Conservation (phyloP, 306 rosid genomes). For the Vigna hirtella region DNA sequence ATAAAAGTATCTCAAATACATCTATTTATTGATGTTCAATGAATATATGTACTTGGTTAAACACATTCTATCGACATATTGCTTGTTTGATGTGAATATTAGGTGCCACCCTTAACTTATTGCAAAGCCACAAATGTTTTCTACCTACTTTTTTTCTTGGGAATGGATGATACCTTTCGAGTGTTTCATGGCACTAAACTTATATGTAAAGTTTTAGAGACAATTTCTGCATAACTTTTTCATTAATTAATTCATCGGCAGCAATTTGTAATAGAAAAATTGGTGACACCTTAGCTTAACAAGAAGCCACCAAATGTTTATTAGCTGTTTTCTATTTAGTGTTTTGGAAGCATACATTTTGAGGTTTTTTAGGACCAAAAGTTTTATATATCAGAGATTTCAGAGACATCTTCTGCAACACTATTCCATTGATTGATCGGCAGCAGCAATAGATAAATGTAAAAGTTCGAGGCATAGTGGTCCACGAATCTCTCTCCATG, state of each 20-base stretch:
- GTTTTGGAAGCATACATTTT: not conserved
- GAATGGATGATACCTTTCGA: not conserved
- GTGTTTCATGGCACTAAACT: slow-evolving; percentile 7
- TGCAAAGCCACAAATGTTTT: not conserved
- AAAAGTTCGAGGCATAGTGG: not conserved
- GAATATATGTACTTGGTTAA: not conserved
- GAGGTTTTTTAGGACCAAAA: slow-evolving; percentile 4
- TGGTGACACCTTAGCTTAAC: not conserved
- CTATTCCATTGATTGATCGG: slow-evolving; percentile 17
- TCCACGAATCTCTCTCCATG: slow-evolving; percentile 10
- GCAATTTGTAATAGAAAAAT: not conserved
- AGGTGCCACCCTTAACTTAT: not conserved
- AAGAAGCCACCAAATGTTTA: not conserved
- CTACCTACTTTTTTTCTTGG: not conserved
- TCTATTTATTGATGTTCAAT: too few relatives aligned
- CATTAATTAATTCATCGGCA: not conserved
- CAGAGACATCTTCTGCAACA: not conserved
- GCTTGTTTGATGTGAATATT: not conserved
- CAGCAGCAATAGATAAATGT: slow-evolving; percentile 12
- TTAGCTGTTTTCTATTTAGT: not conserved
- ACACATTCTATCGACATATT: not conserved
- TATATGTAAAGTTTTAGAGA: not conserved
- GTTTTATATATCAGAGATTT: not conserved
- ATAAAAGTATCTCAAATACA: too few relatives aligned
- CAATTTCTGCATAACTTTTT: slow-evolving; percentile 1